Evolutionary conservation across 2,329 filamentous ascomycete species (phyloP), one percentile per base, ranked within the genome.

Genomic region (Colletotrichum lentis): DNA sequence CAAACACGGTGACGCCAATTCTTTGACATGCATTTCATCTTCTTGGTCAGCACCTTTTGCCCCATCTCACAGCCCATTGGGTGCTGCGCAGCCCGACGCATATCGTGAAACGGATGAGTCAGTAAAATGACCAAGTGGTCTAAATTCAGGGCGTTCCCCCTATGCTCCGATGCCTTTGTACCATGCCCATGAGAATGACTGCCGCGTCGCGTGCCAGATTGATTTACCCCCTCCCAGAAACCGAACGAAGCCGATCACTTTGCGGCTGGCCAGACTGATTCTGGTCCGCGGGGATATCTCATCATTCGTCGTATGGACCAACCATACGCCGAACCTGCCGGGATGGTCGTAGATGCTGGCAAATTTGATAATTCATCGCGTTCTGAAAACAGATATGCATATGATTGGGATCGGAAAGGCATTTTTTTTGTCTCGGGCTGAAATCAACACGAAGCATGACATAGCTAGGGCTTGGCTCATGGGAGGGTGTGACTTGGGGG

Each of bases 201-300:
- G 62, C 50, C 62, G 49, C 54, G 49, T 65, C 62, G 62, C 50
- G 66, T 69, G 50, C 66, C 66, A 66, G 66, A 49, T 69, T 61
- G 31, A 69, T 60, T 53, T 41, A 24, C 14, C 43, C 18, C 43
- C 14, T 11, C 27, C 35, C 44, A 37, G 27, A n/a, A 31, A 20
- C 37, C 35, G 14, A 24, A 31, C 39, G 37, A 53, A 52, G 18
- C 50, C 10, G 39, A 43, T 39, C 16, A 35, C 14, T 57, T 16
- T 46, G 22, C 22, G 44, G 37, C 39, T 56, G 50, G 50, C 20
- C 7, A 18, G 24, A 44, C 41, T 14, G 41, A 27, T 14, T 46
- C 12, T 27, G 12, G 31, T 37, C 39, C 41, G 10, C 27, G 20
- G 10, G 27, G 5, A 50, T 22, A 49, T 62, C n/a, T 22, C 41